Evolutionary conservation across 148 eudicot genomes (phyloP), one percentile per base, ranked within the genome.

Genomic region (Persicaria maculosa): DNA sequence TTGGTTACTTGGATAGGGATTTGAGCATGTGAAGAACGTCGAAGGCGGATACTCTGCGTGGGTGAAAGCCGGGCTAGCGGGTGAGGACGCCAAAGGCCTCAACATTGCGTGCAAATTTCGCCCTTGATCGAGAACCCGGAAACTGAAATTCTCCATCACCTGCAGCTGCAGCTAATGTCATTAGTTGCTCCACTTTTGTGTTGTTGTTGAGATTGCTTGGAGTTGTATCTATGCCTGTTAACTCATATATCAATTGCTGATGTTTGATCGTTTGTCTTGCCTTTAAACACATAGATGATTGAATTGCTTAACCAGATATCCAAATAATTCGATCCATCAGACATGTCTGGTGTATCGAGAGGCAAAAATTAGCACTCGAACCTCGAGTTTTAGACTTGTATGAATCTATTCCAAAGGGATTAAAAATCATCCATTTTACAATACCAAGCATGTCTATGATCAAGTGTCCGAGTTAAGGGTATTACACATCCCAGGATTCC

Each of bases 401-500:
- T 59, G 15, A 59, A 59, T 25, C 67, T 25, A 9, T 20, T 11
- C 67, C 67, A 59, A 59, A 20, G 67, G 4, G 25, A 11, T 20
- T 25, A 2, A 14, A 59, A 4, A 22, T 25, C 8, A 59, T 25
- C 65, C 54, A 11, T 11, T 50, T 50, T 4, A 55, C 12, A 59
- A 59, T 5, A 22, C 19, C 25, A 59, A 59, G 4, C 4, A 59
- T 59, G 67, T 9, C 2, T 8, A 25, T 36, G 15, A 5, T 0
- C 4, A 52, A 44, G 87, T 31, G 40, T 31, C 40, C 40, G 40
- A 62, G 12, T 88, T 74, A 71, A 78, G 83, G 57, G 87, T 83
- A 68, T 94, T 87, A 74, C 98, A 94, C 98, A 91, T 94, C 70
- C 98, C 97, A 11, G 97, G 97, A 76, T 94, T 91, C 81, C 90